phyloP scores from a whole-genome alignment of 306 rosid species.

The Medicago lupulina region DNA sequence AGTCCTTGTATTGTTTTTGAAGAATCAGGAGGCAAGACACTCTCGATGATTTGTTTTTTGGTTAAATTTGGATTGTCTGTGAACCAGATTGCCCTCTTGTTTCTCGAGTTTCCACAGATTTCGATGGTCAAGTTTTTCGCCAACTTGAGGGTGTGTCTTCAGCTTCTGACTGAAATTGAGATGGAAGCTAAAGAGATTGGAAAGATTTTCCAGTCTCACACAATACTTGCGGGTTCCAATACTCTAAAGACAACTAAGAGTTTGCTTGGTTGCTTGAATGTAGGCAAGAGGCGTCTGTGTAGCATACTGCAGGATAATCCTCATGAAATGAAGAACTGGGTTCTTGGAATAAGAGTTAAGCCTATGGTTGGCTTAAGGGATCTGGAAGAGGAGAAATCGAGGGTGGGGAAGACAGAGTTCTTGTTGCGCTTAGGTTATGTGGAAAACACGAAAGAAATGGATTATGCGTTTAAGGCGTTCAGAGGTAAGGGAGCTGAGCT shows the following conservation, averaged over 20 bases:
- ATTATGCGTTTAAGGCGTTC: constrained; percentile 51
- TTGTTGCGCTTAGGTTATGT: constrained; percentile 65
- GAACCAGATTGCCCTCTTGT: constrained; percentile 52
- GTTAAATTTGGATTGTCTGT: constrained; percentile 62
- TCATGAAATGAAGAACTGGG: constrained; percentile 63
- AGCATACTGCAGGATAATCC: constrained; percentile 66
- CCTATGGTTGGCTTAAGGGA: constrained; percentile 50
- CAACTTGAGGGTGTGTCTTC: constrained; percentile 60
- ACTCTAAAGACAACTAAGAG: constrained; percentile 60
- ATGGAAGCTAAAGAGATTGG: constrained; percentile 65
- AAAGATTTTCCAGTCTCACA: constrained; percentile 56
- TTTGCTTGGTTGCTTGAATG: constrained; percentile 56
- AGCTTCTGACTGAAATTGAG: constrained; percentile 59
- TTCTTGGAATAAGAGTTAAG: constrained; percentile 53
- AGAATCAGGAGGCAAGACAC: constrained; percentile 64
- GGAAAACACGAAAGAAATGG: constrained; percentile 57
- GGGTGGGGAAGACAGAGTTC: constrained; percentile 56
- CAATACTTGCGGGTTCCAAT: constrained; percentile 62
- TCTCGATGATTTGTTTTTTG: constrained; percentile 62
- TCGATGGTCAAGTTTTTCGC: constrained; percentile 50
- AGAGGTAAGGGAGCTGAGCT: constrained; percentile 83
- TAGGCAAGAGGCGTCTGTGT: constrained; percentile 68
- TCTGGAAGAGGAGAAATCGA: constrained; percentile 28
- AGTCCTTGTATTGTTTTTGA: constrained; percentile 65
- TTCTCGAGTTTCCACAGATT: constrained; percentile 65